Conservation (phyloP, 352 stramenopile genomes). For the Globisporangium radiosum region DNA sequence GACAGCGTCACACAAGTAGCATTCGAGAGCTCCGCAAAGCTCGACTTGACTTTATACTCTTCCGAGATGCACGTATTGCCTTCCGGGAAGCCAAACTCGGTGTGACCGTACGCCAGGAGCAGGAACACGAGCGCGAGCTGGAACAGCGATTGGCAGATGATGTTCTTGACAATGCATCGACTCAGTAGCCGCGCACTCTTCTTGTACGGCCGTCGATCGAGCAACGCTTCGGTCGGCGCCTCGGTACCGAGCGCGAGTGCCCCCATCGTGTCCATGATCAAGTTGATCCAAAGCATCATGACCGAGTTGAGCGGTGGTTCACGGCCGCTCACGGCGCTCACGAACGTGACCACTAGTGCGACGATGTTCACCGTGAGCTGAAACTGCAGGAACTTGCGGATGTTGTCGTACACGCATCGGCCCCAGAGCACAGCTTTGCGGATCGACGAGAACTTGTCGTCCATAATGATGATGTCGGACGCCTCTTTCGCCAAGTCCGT, state of each 20-base stretch:
- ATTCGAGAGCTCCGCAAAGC: slow-evolving; percentile 27
- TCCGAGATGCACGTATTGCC: slow-evolving; percentile 45
- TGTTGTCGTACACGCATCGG: slow-evolving; percentile 80
- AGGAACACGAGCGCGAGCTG: slow-evolving; percentile 86
- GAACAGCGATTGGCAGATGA: slow-evolving; percentile 56
- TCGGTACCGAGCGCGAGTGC: slow-evolving; percentile 69
- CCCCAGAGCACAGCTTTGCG: slow-evolving; percentile 73
- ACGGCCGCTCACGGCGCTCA: slow-evolving; percentile 77
- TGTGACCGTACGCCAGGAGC: slow-evolving; percentile 44
- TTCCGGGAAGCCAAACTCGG: slow-evolving; percentile 51
- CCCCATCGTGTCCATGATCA: slow-evolving; percentile 86
- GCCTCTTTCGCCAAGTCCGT: slow-evolving; percentile 80
- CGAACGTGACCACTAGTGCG: slow-evolving; percentile 66
- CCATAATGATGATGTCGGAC: slow-evolving; percentile 85
- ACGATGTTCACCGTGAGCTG: slow-evolving; percentile 84
- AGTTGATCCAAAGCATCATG: slow-evolving; percentile 87
- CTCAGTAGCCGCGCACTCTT: slow-evolving; percentile 53
- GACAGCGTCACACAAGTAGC: slow-evolving; percentile 43
- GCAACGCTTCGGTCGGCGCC: slow-evolving; percentile 47
- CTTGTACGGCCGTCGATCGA: slow-evolving; percentile 68
- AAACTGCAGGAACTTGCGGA: slow-evolving; percentile 82
- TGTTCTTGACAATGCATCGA: slow-evolving; percentile 72
- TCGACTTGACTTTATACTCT: slow-evolving; percentile 42
- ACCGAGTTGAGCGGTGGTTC: slow-evolving; percentile 78
- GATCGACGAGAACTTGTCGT: slow-evolving; percentile 84